Evolutionary conservation across 2,329 filamentous ascomycete genomes (phyloP).

Genomic region (Trichocomaceae sp.): DNA sequence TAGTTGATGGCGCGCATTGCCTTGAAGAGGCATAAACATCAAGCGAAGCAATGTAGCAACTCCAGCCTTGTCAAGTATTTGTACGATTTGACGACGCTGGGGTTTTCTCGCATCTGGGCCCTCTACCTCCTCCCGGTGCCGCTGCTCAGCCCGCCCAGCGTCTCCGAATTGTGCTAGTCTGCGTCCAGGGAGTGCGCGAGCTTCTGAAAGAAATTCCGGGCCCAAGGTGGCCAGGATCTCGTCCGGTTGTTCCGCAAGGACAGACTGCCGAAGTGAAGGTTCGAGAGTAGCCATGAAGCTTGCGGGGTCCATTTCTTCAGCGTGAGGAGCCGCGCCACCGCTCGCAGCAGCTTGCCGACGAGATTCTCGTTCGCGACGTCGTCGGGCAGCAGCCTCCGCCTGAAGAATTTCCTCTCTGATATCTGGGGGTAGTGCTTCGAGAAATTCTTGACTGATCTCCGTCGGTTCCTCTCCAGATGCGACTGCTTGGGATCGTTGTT

Average conservation of each 20-base stretch:
- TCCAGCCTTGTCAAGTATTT: conserved; percentile 94
- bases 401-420: conserved; percentile 85
- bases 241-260: conserved; percentile 86
- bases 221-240: conserved; percentile 78
- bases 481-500: conserved; percentile 70
- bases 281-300: conserved; percentile 89
- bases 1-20: conserved; percentile 73
- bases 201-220: conserved; percentile 78
- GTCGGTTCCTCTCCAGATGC: conserved; percentile 59
- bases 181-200: conserved; percentile 61
- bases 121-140: conserved; percentile 31
- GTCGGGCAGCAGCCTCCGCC: conserved; percentile 81
- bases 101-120: conserved; percentile 54
- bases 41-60: conserved; percentile 94
- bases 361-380: conserved; percentile 78
- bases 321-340: conserved; percentile 47
- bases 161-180: conserved; percentile 50
- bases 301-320: conserved; percentile 83
- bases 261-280: conserved; percentile 73
- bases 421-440: conserved; percentile 85
- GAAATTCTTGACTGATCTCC: conserved; percentile 78
- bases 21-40: conserved; percentile 94
- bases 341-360: conserved; percentile 58
- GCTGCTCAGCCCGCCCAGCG: conserved; percentile 33
- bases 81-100: conserved; percentile 74